Base-by-base conservation (phyloP, 2,329 filamentous ascomycete genomes). In the Fusarium stilboides region DNA sequence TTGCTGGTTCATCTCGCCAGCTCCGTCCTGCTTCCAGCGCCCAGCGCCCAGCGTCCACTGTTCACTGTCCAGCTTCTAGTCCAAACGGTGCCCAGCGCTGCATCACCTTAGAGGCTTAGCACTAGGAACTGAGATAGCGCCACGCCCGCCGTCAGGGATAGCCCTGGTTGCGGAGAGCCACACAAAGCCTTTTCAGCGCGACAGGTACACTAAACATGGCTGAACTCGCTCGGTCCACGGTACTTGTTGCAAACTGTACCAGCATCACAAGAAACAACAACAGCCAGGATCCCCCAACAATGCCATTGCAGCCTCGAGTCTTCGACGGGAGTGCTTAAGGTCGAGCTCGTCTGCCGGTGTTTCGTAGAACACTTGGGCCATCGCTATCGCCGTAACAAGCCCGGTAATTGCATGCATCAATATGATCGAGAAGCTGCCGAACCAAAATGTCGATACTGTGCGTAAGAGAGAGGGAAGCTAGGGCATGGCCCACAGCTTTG, bases 101-200 rank as follows among this genome's bases (percentile, higher is more conserved):
- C 49, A 53, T 65, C 51, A 45, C 33, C 54, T 67, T 69, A 37
- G 26, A 9, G 10, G 26, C 26, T 28, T 28, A 28, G 44, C 52
- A 63, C 66, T 70, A 67, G 66, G 13, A 19, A 39, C 51, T 31
- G 52, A 63, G 61, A 68, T 75, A 75, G 65, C 51, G 50, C 43
- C 69, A 74, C 73, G 62, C 68, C 72, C 57, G 44, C 53, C 37
- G 52, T 58, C 73, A 75, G 64, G 73, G 72, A 61, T 74, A 40
- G 54, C 59, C 71, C 73, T 71, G 65, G 53, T 65, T 63, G 55
- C 37, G 50, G 61, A 56, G 62, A 45, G 60, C 72, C 68, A 73
- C 72, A 73, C 54, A 59, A 55, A 47, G 57, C 53, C 54, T 66
- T 66, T 71, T 70, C 68, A 72, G 69, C 71, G 57, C 65, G 61